Evolutionary conservation across 495 filamentous ascomycete genomes (phyloP), one percentile per base, ranked within the genome.

Genomic region (Thozetella sp.): DNA sequence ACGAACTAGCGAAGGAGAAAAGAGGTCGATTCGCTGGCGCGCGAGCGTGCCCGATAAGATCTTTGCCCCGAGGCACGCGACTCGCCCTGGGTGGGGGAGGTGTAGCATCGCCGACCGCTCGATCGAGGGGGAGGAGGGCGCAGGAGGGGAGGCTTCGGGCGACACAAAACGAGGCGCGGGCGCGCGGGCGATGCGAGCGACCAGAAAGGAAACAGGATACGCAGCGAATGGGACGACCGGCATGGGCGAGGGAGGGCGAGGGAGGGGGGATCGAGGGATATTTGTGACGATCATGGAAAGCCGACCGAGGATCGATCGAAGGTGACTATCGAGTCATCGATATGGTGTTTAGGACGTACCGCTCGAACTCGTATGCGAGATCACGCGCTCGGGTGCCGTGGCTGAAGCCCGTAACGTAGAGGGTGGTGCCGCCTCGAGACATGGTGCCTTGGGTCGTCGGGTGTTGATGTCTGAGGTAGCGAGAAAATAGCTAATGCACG

Each of bases 281-380:
- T 61, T 58, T 62, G 64, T 63, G 66, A 70, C 60, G 63, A 60
- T 55, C 67, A 60, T 66, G 66, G 64, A 59, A 57, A 62, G 65
- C 62, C 65, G 64, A 65, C 67, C 73, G 69, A 70, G 65, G 66
- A 71, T 51, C 70, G 71, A 64, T 74, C 73, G 76, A 73, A 65
- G 76, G 60, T 65, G 72, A 67, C 69, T 70, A 74, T 77, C 74
- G 76, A 73, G 68, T 67, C 66, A 74, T 77, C 70, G 73, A 71
- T 69, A 71, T 66, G 62, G 64, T 72, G 66, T 45, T 55, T 61
- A 58, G 65, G 64, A 74, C 73, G 72, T 78, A 99, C 96, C 94
- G 73, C 91, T 97, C 93, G 90, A 97, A 97, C 86, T 99, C 95
- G 91, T 97, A 98, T 82, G 95, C 95, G 77, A 99, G 92, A 81